These are phyloP conservation scores for Pezicula radicicola DNA, from an alignment of 2,329 filamentous ascomycete genomes.

Conservation along the genomic window DNA sequence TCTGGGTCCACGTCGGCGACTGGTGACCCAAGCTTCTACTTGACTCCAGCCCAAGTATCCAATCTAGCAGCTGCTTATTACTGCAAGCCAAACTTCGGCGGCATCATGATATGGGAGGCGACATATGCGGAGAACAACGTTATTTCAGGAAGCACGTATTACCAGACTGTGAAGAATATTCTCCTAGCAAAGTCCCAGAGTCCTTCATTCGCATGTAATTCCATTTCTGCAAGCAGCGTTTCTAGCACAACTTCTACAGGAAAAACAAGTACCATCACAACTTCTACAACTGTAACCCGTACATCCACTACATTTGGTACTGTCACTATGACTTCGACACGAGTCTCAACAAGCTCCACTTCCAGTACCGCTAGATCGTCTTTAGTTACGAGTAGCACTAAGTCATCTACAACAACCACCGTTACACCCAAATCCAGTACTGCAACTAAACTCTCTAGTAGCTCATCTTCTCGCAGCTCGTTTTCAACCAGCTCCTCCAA, in stretches of 20 bases:
- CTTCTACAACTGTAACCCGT: background rate
- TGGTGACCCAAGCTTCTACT: background rate
- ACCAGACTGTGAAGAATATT: constrained; percentile 1
- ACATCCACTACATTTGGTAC: background rate
- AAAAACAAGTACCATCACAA: background rate
- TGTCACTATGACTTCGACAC: background rate
- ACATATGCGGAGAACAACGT: constrained; percentile 4
- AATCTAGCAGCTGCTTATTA: constrained; percentile 3
- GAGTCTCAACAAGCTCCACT: background rate
- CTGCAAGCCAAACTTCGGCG: constrained; percentile 8
- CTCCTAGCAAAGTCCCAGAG: background rate
- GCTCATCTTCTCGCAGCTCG: too few relatives aligned
- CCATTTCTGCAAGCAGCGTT: background rate
- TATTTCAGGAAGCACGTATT: background rate
- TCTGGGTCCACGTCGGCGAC: constrained; percentile 2
- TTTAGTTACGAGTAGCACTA: background rate
- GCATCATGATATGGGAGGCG: constrained; percentile 10
- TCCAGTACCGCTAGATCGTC: background rate
- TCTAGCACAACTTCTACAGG: background rate
- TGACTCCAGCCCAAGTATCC: background rate
- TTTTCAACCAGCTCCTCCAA: too few relatives aligned
- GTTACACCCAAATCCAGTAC: background rate
- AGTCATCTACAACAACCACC: background rate
- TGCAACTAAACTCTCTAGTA: background rate
- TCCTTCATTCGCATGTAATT: background rate